Conservation (phyloP, 73 alveolate species). For the Paramecium caudatum region DNA sequence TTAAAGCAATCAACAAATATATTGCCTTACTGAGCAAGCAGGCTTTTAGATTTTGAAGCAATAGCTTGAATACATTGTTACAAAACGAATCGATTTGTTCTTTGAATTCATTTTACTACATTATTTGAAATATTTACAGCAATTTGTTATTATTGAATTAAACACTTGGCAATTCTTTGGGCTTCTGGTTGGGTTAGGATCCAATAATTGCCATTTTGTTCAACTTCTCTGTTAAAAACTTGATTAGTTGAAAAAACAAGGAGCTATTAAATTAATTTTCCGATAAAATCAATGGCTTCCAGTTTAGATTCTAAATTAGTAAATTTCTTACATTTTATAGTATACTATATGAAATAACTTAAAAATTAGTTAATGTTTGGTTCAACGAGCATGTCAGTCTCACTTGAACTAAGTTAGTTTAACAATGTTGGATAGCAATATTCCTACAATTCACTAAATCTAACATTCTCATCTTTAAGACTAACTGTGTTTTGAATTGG, state of each 20-base stretch:
- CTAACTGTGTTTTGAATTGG: background rate
- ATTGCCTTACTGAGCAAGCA: background rate
- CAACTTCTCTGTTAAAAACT: background rate
- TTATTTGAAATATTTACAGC: background rate
- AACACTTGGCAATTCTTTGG: slow-evolving; percentile 37
- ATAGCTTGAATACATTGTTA: background rate
- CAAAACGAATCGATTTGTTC: background rate
- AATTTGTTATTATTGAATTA: background rate
- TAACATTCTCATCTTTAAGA: slow-evolving; percentile 51
- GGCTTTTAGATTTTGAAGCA: background rate
- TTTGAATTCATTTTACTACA: background rate
- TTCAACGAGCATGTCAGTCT: background rate
- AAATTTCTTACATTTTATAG: background rate
- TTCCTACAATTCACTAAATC: slow-evolving; percentile 13
- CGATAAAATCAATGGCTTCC: slow-evolving; percentile 3
- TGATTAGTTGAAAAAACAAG: background rate
- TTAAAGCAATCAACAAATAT: slow-evolving; percentile 46
- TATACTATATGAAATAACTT: background rate
- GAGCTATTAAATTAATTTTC: background rate
- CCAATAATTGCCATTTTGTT: slow-evolving; percentile 54
- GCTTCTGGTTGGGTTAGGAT: slow-evolving; percentile 60
- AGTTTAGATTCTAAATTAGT: background rate
- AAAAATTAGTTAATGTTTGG: slow-evolving; percentile 6
- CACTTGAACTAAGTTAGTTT: background rate
- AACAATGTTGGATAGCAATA: background rate